Evolutionary conservation across 805 yeast genomes (phyloP).

Genomic region (Cyberlindnera americana): DNA sequence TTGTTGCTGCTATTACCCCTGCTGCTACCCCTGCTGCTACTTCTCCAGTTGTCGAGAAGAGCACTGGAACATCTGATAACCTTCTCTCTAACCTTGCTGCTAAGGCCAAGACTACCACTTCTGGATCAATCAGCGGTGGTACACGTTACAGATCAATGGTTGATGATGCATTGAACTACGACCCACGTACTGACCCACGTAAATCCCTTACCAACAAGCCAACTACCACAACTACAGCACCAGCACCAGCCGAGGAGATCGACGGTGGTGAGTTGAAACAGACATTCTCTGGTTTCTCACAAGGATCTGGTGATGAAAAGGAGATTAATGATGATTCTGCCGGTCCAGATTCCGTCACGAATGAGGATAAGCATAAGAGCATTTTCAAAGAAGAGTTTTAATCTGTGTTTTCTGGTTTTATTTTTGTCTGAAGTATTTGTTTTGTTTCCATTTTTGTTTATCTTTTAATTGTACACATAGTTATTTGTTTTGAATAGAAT

Average conservation of each 20-base stretch:
- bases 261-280: constrained; percentile 27
- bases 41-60: not conserved
- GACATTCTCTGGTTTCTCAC: constrained; percentile 44
- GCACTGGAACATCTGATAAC: not conserved
- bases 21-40: not conserved
- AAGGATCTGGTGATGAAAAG: constrained; percentile 36
- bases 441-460: too few species aligned
- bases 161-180: constrained; percentile 21
- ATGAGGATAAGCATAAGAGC: constrained; percentile 23
- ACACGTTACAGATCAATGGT: constrained; percentile 21
- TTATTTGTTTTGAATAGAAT: too few species aligned
- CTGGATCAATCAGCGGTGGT: constrained; percentile 6
- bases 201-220: constrained; percentile 2
- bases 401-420: not conserved
- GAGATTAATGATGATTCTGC: constrained; percentile 19
- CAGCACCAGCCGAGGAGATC: constrained; percentile 3
- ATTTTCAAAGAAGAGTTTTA: constrained; percentile 28
- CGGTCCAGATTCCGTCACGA: constrained; percentile 7
- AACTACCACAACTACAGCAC: constrained; percentile 3
- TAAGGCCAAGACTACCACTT: constrained; percentile 1
- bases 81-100: not conserved
- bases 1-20: not conserved
- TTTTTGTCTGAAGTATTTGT: not conserved
- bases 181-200: constrained; percentile 9
- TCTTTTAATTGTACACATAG: too few species aligned